Base-by-base conservation (phyloP, 345 rosid species). In the Salix arbutifolia region DNA sequence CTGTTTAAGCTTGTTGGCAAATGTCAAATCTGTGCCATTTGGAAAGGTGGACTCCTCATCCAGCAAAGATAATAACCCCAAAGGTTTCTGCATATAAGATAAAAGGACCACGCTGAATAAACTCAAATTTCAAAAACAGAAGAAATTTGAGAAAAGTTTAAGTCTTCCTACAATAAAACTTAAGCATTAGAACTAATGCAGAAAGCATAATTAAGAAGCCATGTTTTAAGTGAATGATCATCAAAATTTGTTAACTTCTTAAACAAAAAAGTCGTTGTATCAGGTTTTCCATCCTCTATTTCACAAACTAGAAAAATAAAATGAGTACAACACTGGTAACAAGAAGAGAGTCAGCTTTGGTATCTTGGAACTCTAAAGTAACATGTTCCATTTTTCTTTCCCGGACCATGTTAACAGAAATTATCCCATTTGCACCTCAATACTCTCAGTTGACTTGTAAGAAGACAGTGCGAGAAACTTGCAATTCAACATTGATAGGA, bases 21-120 rank as follows among this genome's bases (percentile, higher is more conserved):
- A 90, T 60, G 98, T 93, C 87, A 93, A 80, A 82, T 96, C 98
- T 5, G 94, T 91, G 81, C 96, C 99, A 84, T 92, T 96, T 52
- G 99, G 99, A 78, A 96, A 93, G 52, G 92, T 93, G 74, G 99
- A 96, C 81, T 96, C 99, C 85, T 96, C 99, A 76, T 96, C 96
- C 77, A 96, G 81, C 85, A 96, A 88, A 70, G 99, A 96, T 48
- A 96, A 75, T 69, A 96, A 78, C 30, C 99, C 99, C 86, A 96
- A 69, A 26, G 99, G 99, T 81, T 92, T 96, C 99, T 96, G 93
- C 89, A 88, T 52, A 68, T 30, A 81, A 70, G 30, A 21, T 8
- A 21, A 73, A 46, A 17, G 31, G 42, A 25, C 0, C 68, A 5
- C 7, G 12, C 5, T 28, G 9, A 18, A 68, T 5, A 14, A 21